A percentile compares a stretch with the other conserved stretches of the same genome.
phyloP scores from a whole-genome alignment of 768 basidiomycete genomes.

The Tricholoma sp. region DNA sequence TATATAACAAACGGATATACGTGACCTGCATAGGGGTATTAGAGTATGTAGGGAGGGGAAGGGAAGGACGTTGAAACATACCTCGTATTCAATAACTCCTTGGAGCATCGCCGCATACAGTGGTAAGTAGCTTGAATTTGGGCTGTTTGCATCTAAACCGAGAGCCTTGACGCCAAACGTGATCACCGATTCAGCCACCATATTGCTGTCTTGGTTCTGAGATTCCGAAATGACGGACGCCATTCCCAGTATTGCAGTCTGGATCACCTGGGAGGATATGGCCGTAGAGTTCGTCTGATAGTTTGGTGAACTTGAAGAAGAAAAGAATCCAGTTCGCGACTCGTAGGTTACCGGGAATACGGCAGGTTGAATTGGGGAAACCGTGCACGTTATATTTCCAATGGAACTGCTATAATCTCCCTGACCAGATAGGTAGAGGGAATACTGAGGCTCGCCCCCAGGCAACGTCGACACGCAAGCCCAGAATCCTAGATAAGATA shows the following conservation, averaged over 20 bases:
- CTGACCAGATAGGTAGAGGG: conserved; percentile 11
- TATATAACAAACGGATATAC: not conserved
- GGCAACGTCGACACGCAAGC: conserved; percentile 7
- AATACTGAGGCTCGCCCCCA: conserved; percentile 2
- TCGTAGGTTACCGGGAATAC: conserved; percentile 13
- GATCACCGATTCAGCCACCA: too few species aligned
- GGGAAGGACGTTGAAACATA: conserved; percentile 5
- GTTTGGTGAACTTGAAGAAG: too few species aligned
- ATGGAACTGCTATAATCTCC: conserved; percentile 2
- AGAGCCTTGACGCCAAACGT: too few species aligned
- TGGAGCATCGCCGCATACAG: conserved; percentile 18
- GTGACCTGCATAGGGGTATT: not conserved
- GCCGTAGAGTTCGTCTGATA: too few species aligned
- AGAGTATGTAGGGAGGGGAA: not conserved
- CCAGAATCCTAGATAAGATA: conserved; percentile 10
- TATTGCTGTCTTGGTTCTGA: too few species aligned
- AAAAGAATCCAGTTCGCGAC: not conserved
- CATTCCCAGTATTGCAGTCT: too few species aligned
- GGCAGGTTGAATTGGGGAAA: conserved; percentile 12
- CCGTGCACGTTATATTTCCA: conserved; percentile 16
- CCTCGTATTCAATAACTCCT: conserved; percentile 13
- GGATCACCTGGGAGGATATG: too few species aligned
- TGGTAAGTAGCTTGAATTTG: conserved; percentile 4
- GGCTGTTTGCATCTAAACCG: too few species aligned
- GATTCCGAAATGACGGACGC: too few species aligned